phyloP scores from a whole-genome alignment of 176 grass and related monocot species.

The Avena eriantha region DNA sequence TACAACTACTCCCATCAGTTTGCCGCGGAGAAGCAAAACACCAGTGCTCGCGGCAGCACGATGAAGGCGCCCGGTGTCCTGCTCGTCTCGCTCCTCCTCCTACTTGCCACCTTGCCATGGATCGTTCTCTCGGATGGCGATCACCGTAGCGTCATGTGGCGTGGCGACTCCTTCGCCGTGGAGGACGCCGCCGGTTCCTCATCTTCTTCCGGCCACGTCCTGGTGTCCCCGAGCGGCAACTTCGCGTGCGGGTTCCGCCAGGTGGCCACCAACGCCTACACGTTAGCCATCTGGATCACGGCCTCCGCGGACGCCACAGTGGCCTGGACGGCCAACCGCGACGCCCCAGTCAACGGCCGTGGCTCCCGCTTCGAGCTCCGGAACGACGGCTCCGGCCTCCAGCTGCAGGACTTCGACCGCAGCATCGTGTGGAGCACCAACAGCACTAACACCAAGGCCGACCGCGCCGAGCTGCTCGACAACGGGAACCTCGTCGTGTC shows the following conservation, averaged over 20 bases:
- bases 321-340: slow-evolving; percentile 70
- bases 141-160: slow-evolving; percentile 37
- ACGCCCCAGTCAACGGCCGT: slow-evolving; percentile 66
- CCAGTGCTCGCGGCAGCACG: background rate
- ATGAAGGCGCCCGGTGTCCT: background rate
- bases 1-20: background rate
- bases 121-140: background rate
- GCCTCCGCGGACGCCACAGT: slow-evolving; percentile 46
- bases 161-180: slow-evolving; percentile 37
- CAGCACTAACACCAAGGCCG: slow-evolving; percentile 32
- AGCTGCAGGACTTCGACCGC: slow-evolving; percentile 58
- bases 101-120: background rate
- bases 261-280: slow-evolving; percentile 64
- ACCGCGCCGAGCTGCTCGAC: slow-evolving; percentile 53
- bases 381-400: slow-evolving; percentile 28
- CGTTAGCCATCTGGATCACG: slow-evolving; percentile 65
- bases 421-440: slow-evolving; percentile 61
- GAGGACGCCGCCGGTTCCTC: slow-evolving; percentile 10
- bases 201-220: background rate
- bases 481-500: slow-evolving; percentile 64
- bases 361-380: slow-evolving; percentile 46
- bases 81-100: background rate
- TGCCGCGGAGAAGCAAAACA: background rate
- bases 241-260: slow-evolving; percentile 72
- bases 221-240: slow-evolving; percentile 53